phyloP scores from a whole-genome alignment of 23 red algal genomes.

The Gracilariopsis chorda region DNA sequence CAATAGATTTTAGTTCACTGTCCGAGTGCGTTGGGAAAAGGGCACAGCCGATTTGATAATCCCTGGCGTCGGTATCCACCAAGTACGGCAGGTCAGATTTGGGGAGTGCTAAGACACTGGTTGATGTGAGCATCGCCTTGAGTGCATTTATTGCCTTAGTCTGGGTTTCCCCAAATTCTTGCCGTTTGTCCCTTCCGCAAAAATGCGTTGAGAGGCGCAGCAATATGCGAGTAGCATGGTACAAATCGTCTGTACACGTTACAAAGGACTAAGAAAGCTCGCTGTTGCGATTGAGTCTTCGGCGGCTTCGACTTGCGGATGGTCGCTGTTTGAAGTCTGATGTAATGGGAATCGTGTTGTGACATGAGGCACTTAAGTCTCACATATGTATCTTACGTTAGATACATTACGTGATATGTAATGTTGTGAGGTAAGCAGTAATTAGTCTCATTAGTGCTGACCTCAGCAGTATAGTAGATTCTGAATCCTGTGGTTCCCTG shows the following conservation, averaged over 20 bases:
- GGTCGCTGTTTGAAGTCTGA: too few species aligned
- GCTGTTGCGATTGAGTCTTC: too few species aligned
- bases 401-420: too few species aligned
- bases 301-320: too few species aligned
- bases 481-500: too few species aligned
- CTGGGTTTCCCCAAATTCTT: not conserved
- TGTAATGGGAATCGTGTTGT: too few species aligned
- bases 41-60: not conserved
- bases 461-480: too few species aligned
- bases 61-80: not conserved
- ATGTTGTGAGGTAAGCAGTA: too few species aligned
- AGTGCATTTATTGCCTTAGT: not conserved
- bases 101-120: not conserved
- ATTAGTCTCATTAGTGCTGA: too few species aligned
- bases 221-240: not conserved
- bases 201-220: not conserved
- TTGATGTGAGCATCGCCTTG: not conserved
- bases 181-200: not conserved
- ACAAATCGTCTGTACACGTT: not conserved
- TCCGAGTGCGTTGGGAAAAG: conserved; percentile 1
- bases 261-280: too few species aligned
- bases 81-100: not conserved
- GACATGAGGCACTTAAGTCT: too few species aligned
- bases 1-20: not conserved
- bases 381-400: too few species aligned